These are phyloP conservation scores for Clitoria ternatea DNA, from an alignment of 306 rosid genomes.

Conservation along the genomic window DNA sequence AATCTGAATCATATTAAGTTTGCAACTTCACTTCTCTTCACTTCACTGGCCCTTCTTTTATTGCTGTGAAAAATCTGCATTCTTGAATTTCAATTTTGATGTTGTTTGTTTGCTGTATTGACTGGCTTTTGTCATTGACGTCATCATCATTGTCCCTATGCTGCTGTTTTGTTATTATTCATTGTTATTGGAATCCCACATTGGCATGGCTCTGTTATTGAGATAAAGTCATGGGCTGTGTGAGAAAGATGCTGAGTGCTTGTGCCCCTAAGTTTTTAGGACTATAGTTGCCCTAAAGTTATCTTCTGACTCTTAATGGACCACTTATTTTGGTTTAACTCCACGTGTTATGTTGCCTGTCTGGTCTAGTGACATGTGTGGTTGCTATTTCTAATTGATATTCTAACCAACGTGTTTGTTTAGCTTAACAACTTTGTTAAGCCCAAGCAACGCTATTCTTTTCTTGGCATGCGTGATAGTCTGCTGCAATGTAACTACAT, in stretches of 20 bases:
- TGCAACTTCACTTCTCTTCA: no score
- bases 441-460: neutral
- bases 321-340: neutral
- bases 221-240: conserved; percentile 2
- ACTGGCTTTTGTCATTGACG: neutral
- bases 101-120: neutral
- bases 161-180: neutral
- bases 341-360: neutral
- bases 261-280: neutral
- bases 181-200: neutral
- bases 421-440: neutral
- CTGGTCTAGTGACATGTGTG: neutral
- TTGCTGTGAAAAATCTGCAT: conserved; percentile 13
- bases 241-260: neutral
- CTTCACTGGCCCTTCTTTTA: no score
- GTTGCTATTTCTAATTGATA: conserved; percentile 9
- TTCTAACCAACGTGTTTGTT: neutral
- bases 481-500: neutral
- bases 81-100: neutral
- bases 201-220: conserved; percentile 10
- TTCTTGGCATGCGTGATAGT: neutral
- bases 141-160: conserved; percentile 14
- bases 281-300: neutral
- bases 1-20: no score
- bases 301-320: neutral